Evolutionary conservation across 2,329 filamentous ascomycete species (phyloP), one percentile per base, ranked within the genome.

Genomic region (Aspergillus transmontanensis): DNA sequence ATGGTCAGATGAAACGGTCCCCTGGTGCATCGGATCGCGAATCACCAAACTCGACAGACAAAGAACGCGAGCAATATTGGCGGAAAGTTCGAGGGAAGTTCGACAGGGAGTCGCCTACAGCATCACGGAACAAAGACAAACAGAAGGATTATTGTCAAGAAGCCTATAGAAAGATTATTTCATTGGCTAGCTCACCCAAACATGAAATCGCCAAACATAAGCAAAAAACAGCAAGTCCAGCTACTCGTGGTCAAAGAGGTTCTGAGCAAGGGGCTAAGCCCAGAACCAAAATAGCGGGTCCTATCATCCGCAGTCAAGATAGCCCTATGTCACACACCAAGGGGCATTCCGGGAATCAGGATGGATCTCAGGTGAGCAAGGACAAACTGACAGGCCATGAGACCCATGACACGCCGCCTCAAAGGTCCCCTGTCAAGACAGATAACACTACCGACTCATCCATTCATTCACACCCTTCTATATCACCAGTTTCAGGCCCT

Each of bases 231-330:
- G 53, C 61, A 2, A 62, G 61, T 48, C 54, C 45, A 48, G 51
- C 45, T 41, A 48, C 59, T 21, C 58, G 61, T 10, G 57, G 55
- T 7, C 62, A 63, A 16, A 64, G 65, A 23, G 14, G 43, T 14
- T 55, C 36, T 6, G 51, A 39, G 1, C 65, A 75, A 57, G 76
- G 73, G 32, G 72, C 71, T 12, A 80, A 75, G 62, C 69, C 75
- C 26, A 79, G 74, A 58, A 77, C 78, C 1, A 75, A 76, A 6
- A 73, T 81, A 7, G 69, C 79, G 6, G 79, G 73, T 39, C 77
- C 79, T 11, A 75, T 64, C 50, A 62, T 72, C 57, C 75, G 72
- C 53, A 65, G 59, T 46, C 60, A 45, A 55, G 70, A 39, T 48
- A 71, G 64, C 28, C 62, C 65, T 34, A 69, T 68, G 10, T 67